phyloP scores from a whole-genome alignment of 2,329 filamentous ascomycete genomes.

The Microsporum canis region DNA sequence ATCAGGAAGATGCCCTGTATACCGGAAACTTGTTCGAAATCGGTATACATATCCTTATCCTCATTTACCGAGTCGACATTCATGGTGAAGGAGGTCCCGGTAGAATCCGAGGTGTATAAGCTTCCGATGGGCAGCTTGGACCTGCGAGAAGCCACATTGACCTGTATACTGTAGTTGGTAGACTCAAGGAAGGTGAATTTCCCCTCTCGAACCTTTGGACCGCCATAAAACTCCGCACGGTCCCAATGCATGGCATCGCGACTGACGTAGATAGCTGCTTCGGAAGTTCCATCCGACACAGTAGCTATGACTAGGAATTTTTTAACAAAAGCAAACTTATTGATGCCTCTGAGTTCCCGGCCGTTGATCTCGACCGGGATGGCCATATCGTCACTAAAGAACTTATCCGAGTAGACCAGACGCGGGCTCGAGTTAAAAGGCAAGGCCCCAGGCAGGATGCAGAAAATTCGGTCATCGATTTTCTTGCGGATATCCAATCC shows the following conservation, averaged over 20 bases:
- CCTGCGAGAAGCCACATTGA: constrained; percentile 58
- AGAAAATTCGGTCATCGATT: constrained; percentile 63
- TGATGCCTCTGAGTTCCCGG: constrained; percentile 64
- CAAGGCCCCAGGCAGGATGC: constrained; percentile 41
- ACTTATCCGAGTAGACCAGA: constrained; percentile 71
- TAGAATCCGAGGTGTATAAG: constrained; percentile 91
- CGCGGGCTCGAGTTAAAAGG: constrained; percentile 52
- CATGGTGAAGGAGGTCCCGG: constrained; percentile 88
- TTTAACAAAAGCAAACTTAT: constrained; percentile 73
- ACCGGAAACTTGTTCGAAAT: constrained; percentile 86
- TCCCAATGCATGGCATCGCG: constrained; percentile 80
- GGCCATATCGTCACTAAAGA: constrained; percentile 50
- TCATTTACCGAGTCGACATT: constrained; percentile 91
- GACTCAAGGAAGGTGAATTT: constrained; percentile 91
- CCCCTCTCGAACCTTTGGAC: constrained; percentile 71
- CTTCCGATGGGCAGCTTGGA: constrained; percentile 57
- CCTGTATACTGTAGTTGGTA: constrained; percentile 94
- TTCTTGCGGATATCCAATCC: constrained; percentile 47
- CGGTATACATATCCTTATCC: constrained; percentile 61
- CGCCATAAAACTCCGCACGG: constrained; percentile 73
- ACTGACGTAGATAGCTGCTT: constrained; percentile 85
- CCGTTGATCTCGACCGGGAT: constrained; percentile 65
- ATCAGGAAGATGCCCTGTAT: constrained; percentile 89
- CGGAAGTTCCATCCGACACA: constrained; percentile 65
- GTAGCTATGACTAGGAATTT: constrained; percentile 77